Percentiles rank a stretch among this genome's conserved stretches.
Evolutionary conservation across 768 basidiomycete species (phyloP).

Genomic region (Kwoniella bestiolae): DNA sequence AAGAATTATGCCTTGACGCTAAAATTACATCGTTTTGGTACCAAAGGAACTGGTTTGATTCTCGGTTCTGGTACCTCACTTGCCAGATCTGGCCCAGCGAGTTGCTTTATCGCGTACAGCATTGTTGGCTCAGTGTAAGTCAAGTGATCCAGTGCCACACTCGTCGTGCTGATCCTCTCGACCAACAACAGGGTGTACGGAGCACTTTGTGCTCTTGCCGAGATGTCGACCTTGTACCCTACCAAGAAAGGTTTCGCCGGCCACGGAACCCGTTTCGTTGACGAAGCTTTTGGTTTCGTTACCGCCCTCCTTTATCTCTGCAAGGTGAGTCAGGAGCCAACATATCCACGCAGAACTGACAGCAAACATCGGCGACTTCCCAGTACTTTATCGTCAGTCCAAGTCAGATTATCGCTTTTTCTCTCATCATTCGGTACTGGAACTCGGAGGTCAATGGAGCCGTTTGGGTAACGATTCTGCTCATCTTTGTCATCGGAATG

Average conservation of each 20-base stretch:
- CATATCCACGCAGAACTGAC: not conserved
- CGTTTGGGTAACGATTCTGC: conserved; percentile 28
- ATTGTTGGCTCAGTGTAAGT: conserved; percentile 47
- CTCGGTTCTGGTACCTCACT: conserved; percentile 52
- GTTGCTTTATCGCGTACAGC: conserved; percentile 43
- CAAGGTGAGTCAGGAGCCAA: not conserved
- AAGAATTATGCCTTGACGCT: not conserved
- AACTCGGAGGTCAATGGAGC: conserved; percentile 21
- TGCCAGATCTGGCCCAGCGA: conserved; percentile 48
- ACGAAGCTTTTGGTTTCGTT: too few relatives aligned
- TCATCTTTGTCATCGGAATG: conserved; percentile 36
- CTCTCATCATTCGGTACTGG: too few relatives aligned
- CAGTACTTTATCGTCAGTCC: too few relatives aligned
- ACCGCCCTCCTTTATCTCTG: too few relatives aligned
- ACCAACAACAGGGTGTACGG: too few relatives aligned
- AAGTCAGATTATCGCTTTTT: too few relatives aligned
- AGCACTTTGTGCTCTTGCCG: not conserved
- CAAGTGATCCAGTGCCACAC: not conserved
- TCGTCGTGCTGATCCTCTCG: not conserved
- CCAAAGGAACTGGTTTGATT: conserved; percentile 52
- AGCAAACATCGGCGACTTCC: not conserved
- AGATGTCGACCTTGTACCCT: too few relatives aligned
- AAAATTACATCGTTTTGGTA: not conserved
- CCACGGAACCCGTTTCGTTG: too few relatives aligned
- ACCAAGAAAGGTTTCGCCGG: too few relatives aligned